Conservation (phyloP, 495 filamentous ascomycete genomes). For the Staphylotrichum longicolle region DNA sequence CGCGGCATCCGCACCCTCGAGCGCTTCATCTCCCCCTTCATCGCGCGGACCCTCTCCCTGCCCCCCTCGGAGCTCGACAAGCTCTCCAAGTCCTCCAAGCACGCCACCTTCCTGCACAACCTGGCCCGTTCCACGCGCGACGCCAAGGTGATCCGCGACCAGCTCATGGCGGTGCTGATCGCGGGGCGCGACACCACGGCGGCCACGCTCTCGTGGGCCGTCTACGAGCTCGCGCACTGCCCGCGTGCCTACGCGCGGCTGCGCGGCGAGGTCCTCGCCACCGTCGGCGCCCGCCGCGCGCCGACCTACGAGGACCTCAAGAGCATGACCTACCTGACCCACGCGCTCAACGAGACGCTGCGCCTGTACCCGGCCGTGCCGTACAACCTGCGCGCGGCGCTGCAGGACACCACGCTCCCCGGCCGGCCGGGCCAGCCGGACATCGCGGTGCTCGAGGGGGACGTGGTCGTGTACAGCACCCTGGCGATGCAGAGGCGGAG, state of each 20-base stretch:
- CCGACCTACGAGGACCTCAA: slow-evolving; percentile 45
- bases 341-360: slow-evolving; percentile 46
- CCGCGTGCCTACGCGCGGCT: slow-evolving; percentile 49
- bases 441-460: slow-evolving; percentile 38
- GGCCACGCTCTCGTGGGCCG: slow-evolving; percentile 53
- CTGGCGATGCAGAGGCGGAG: slow-evolving; percentile 53
- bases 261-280: slow-evolving; percentile 39
- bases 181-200: slow-evolving; percentile 64
- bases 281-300: slow-evolving; percentile 29
- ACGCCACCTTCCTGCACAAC: slow-evolving; percentile 47
- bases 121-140: slow-evolving; percentile 47
- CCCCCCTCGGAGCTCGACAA: slow-evolving; percentile 52
- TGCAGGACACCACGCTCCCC: slow-evolving; percentile 37
- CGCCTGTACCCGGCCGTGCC: slow-evolving; percentile 55
- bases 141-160: slow-evolving; percentile 53
- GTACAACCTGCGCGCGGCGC: slow-evolving; percentile 46
- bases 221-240: slow-evolving; percentile 52
- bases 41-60: slow-evolving; percentile 50
- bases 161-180: slow-evolving; percentile 56
- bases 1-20: slow-evolving; percentile 32
- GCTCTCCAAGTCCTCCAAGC: slow-evolving; percentile 23
- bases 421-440: slow-evolving; percentile 28
- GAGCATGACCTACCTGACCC: slow-evolving; percentile 40
- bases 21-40: slow-evolving; percentile 49
- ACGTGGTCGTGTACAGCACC: slow-evolving; percentile 44